Conservation (phyloP, 345 rosid species). For the Heritiera littoralis region DNA sequence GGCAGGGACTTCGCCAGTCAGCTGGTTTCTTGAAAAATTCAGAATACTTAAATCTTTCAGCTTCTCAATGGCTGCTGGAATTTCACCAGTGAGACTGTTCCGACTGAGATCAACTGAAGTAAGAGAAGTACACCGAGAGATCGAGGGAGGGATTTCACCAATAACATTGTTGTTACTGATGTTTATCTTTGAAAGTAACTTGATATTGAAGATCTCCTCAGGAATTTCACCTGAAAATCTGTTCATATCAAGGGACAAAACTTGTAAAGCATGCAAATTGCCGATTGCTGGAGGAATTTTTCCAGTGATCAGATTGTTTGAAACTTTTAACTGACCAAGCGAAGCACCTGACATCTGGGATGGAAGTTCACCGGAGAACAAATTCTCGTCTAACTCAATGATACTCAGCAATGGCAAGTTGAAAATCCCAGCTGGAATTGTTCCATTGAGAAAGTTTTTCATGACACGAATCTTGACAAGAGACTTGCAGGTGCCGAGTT, state of each 20-base stretch:
- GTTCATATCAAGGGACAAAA: conserved; percentile 53
- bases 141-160: conserved; percentile 64
- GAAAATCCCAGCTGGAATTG: conserved; percentile 73
- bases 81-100: conserved; percentile 60
- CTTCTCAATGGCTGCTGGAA: conserved; percentile 54
- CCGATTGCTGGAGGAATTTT: conserved; percentile 67
- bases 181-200: conserved; percentile 47
- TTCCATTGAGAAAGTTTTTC: conserved; percentile 58
- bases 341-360: conserved; percentile 49
- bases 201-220: conserved; percentile 45
- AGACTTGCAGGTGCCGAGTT: conserved; percentile 69
- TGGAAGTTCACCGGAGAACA: conserved; percentile 77
- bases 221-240: conserved; percentile 62
- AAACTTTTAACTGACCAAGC: conserved; percentile 43
- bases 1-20: conserved; percentile 64
- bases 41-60: conserved; percentile 57
- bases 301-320: conserved; percentile 67
- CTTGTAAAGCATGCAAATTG: conserved; percentile 44
- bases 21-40: conserved; percentile 64
- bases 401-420: conserved; percentile 45
- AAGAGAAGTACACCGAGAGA: conserved; percentile 45
- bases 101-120: conserved; percentile 66
- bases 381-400: conserved; percentile 60
- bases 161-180: conserved; percentile 55
- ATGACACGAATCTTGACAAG: conserved; percentile 51